Evolutionary conservation across 345 rosid species (phyloP).

Genomic region (Erysimum cheiranthoides): DNA sequence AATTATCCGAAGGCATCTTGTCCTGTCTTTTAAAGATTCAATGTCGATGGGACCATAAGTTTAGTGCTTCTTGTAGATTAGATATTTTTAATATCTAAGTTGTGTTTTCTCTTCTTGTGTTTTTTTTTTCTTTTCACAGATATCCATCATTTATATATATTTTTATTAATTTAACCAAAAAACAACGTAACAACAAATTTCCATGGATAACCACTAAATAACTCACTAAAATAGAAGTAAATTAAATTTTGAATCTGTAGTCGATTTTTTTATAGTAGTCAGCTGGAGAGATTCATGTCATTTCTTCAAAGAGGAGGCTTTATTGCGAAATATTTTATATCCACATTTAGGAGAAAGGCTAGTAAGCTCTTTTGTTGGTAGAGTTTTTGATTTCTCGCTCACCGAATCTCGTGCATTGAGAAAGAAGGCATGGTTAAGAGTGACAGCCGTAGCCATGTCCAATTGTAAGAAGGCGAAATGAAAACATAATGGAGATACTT

Average conservation of each 20-base stretch:
- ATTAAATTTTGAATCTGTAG: too few species aligned
- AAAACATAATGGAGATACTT: background rate
- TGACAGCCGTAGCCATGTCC: too few species aligned
- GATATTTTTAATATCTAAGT: slow-evolving; percentile 36
- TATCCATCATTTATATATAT: background rate
- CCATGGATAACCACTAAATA: background rate
- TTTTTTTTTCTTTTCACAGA: too few species aligned
- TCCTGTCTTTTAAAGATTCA: slow-evolving; percentile 40
- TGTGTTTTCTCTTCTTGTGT: background rate
- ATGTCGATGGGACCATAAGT: slow-evolving; percentile 34
- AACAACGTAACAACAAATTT: background rate
- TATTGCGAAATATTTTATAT: background rate
- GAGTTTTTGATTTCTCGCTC: too few species aligned
- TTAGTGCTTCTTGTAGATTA: slow-evolving; percentile 39
- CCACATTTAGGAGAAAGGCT: background rate
- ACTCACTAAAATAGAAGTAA: background rate
- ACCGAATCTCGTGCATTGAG: background rate
- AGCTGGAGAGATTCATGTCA: background rate
- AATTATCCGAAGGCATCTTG: slow-evolving; percentile 45
- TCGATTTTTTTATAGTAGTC: background rate
- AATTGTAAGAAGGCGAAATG: background rate
- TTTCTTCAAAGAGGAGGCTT: background rate
- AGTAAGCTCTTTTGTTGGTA: background rate
- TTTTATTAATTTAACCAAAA: background rate
- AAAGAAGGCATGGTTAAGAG: too few species aligned